phyloP scores from a whole-genome alignment of 805 yeast genomes.

The Ogataea saltuana region DNA sequence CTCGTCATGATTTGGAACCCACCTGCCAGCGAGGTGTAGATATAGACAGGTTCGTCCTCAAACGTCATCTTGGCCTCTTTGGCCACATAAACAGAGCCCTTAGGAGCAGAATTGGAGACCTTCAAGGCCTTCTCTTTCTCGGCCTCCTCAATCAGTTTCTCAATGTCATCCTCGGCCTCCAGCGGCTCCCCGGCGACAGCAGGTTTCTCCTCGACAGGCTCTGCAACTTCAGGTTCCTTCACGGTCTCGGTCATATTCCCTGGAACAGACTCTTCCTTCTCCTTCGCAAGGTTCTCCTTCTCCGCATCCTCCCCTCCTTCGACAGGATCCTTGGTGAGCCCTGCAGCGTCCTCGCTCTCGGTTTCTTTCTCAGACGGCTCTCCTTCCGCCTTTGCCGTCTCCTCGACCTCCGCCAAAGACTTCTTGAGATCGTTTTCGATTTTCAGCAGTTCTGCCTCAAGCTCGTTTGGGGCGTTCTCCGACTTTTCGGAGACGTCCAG shows the following conservation, averaged over 20 bases:
- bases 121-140: constrained; percentile 24
- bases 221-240: constrained; percentile 6
- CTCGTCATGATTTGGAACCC: constrained; percentile 77
- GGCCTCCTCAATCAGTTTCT: constrained; percentile 32
- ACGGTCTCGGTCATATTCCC: no score
- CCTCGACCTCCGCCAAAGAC: no score
- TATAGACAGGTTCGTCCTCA: constrained; percentile 63
- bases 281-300: constrained; percentile 9
- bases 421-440: no score
- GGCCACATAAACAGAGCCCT: constrained; percentile 36
- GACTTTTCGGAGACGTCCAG: no score
- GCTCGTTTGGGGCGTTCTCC: no score
- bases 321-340: constrained; percentile 2
- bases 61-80: constrained; percentile 36
- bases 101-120: constrained; percentile 1
- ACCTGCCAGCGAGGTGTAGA: constrained; percentile 86
- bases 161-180: constrained; percentile 29
- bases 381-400: constrained; percentile 4
- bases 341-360: constrained; percentile 26
- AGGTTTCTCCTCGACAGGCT: constrained; percentile 2
- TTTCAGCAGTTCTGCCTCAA: no score
- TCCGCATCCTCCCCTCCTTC: constrained; percentile 2
- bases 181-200: constrained; percentile 10
- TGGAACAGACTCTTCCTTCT: not conserved
- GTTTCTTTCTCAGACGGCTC: constrained; percentile 13